These are phyloP conservation scores for Stephania cephalantha DNA, from an alignment of 164 flowering plant species.

Conservation along the genomic window DNA sequence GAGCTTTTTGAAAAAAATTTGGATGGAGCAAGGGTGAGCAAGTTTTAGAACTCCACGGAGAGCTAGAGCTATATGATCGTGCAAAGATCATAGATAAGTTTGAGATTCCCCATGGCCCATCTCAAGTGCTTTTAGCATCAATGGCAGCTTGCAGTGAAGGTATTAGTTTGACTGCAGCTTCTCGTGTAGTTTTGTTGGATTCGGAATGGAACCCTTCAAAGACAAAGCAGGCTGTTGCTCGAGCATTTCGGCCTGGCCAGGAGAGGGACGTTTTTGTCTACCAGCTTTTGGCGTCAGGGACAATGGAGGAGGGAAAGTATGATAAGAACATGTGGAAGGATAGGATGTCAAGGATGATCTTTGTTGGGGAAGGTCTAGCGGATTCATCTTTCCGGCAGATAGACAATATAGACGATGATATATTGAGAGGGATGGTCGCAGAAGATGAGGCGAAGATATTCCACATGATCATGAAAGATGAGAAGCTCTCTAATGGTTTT, in stretches of 20 bases:
- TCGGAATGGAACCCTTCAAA: conserved; percentile 98
- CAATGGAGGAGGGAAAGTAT: conserved; percentile 78
- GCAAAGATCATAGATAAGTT: conserved; percentile 78
- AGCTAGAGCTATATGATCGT: conserved; percentile 68
- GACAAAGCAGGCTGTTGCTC: conserved; percentile 93
- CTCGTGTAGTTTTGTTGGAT: conserved; percentile 83
- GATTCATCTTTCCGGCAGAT: conserved; percentile 69
- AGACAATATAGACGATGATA: conserved; percentile 79
- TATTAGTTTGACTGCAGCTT: conserved; percentile 90
- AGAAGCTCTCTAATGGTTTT: conserved; percentile 46
- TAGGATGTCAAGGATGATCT: conserved; percentile 86
- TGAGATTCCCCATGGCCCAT: conserved; percentile 51
- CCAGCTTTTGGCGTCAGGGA: conserved; percentile 62
- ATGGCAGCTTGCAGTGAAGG: conserved; percentile 91
- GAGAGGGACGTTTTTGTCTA: conserved; percentile 81
- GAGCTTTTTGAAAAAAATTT: conserved; percentile 52
- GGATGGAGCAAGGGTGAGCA: conserved; percentile 66
- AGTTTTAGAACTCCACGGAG: conserved; percentile 74
- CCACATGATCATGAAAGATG: conserved; percentile 75
- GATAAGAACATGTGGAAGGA: conserved; percentile 78
- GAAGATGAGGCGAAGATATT: conserved; percentile 57
- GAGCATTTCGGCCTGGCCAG: conserved; percentile 98
- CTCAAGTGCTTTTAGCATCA: conserved; percentile 71
- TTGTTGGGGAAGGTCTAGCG: conserved; percentile 60
- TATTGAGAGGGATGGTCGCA: conserved; percentile 71